Evolutionary conservation across 2,329 filamentous ascomycete genomes (phyloP), one percentile per base, ranked within the genome.

Genomic region (Phyllosticta ampelicida): DNA sequence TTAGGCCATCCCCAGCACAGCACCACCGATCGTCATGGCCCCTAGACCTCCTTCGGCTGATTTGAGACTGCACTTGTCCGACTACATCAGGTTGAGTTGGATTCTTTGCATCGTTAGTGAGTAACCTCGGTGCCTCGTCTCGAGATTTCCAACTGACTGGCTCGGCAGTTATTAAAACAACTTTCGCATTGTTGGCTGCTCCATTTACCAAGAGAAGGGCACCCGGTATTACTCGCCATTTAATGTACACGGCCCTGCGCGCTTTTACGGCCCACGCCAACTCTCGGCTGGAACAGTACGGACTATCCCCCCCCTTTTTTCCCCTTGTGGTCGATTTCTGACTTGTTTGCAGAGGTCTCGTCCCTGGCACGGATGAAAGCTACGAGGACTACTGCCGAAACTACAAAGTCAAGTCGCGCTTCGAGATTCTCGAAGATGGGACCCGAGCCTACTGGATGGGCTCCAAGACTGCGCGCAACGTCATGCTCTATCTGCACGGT

Each of bases 371-470:
- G 0, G 56, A 54, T 9, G 56, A 58, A 26, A 21, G 29, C 9
- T 58, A 58, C 51, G 44, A 30, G n/a, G 26, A 44, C 4, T 58
- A 48, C 30, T 58, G 56, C 44, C 53, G 53, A 6, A 51, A 49
- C 8, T 19, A 11, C 51, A 54, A 54, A 48, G 36, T 49, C 51
- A 51, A 53, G 18, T 51, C 51, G 20, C 51, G 16, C 3, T 53
- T 48, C 36, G 56, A 58, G 18, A 58, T 28, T 19, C 56, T 58
- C 36, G 52, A 53, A 11, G 56, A 58, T 19, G 56, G 56, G n/a
- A 58, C 56, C 9, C 30, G 21, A 48, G 56, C 56, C 2, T 58
- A 53, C 51, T 58, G 56, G 56, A 51, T 58, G 19, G 56, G 56
- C 19, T 54, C 56, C 18, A 49, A 29, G 21, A 51, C 20, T 13